Evolutionary conservation across 1,284 basidiomycete genomes (phyloP).

Genomic region (Ceratobasidium sp.): DNA sequence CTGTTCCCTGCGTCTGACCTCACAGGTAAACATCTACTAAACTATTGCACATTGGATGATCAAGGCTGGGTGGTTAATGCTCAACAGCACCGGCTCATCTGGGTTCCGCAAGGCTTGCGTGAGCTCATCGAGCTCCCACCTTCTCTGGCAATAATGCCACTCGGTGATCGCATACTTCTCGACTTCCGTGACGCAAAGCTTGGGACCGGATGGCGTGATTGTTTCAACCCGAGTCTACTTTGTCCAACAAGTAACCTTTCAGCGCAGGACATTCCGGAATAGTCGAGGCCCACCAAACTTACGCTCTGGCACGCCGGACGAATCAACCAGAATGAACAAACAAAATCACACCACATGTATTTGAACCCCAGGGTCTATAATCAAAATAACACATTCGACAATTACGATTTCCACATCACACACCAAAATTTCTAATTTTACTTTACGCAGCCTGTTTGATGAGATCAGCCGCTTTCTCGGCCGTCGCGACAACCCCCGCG

Average conservation of each 20-base stretch:
- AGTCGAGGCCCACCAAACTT: too few species aligned
- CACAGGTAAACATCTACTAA: background rate
- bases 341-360: background rate
- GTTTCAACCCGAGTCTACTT: too few species aligned
- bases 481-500: slow-evolving; percentile 54
- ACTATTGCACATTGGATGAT: background rate
- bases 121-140: too few species aligned
- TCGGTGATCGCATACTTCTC: too few species aligned
- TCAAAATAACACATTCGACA: background rate
- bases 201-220: background rate
- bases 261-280: too few species aligned
- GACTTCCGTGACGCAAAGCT: too few species aligned
- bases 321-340: too few species aligned
- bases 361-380: background rate
- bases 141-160: too few species aligned
- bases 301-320: too few species aligned
- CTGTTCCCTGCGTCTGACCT: too few species aligned
- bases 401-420: background rate
- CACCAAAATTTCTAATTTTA: background rate
- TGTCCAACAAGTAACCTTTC: too few species aligned
- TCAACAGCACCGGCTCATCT: background rate
- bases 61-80: too few species aligned
- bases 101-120: background rate
- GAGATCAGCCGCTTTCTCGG: slow-evolving; percentile 51
- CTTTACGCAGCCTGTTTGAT: slow-evolving; percentile 17